These are phyloP conservation scores for Strobilomyces echinocephalus DNA, from an alignment of 768 basidiomycete genomes.

Conservation along the genomic window DNA sequence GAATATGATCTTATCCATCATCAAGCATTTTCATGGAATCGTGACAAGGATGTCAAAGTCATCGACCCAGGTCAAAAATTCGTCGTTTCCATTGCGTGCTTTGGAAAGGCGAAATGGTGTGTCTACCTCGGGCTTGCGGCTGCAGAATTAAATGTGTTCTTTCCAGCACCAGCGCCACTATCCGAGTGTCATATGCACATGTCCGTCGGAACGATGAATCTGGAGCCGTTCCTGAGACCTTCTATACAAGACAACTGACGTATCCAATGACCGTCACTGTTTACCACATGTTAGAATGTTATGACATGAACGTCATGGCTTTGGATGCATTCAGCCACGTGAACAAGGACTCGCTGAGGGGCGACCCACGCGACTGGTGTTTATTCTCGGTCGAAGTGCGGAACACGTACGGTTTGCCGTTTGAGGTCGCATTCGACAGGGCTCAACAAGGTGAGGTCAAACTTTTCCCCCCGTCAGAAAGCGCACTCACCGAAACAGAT, in stretches of 20 bases:
- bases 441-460: constrained; percentile 51
- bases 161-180: constrained; percentile 65
- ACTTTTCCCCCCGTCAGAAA: neutral
- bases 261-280: constrained; percentile 92
- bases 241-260: constrained; percentile 82
- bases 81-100: constrained; percentile 66
- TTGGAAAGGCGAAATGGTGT: constrained; percentile 91
- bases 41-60: constrained; percentile 36
- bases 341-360: constrained; percentile 26
- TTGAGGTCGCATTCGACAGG: constrained; percentile 78
- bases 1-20: constrained; percentile 74
- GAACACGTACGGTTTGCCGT: constrained; percentile 88
- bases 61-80: constrained; percentile 70
- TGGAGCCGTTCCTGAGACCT: constrained; percentile 43
- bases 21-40: constrained; percentile 77
- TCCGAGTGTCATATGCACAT: constrained; percentile 82
- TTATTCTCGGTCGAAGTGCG: constrained; percentile 86
- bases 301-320: constrained; percentile 75
- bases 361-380: constrained; percentile 68
- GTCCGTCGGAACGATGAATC: constrained; percentile 42
- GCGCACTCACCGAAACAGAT: constrained; percentile 31
- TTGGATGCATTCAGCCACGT: constrained; percentile 34
- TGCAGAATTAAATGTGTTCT: constrained; percentile 1
- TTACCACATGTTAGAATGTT: constrained; percentile 90
- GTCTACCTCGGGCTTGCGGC: constrained; percentile 25